Evolutionary conservation across 2,329 filamentous ascomycete species (phyloP).

Genomic region (Ciborinia camelliae): DNA sequence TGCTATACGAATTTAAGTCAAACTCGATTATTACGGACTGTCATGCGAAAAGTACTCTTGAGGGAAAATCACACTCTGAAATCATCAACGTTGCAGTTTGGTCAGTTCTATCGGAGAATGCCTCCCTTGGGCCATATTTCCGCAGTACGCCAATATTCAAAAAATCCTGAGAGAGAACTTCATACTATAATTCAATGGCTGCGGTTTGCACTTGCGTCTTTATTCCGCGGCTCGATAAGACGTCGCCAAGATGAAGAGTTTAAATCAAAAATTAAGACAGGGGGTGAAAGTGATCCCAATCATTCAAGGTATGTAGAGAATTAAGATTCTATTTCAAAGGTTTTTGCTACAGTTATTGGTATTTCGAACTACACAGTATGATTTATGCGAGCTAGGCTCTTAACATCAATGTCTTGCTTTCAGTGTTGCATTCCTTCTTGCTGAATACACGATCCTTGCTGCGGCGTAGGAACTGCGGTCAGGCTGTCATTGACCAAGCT

Average conservation of each 20-base stretch:
- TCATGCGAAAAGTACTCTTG: neutral
- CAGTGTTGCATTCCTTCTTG: neutral
- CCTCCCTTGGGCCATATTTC: neutral
- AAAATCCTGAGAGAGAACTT: neutral
- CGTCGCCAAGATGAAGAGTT: neutral
- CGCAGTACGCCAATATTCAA: neutral
- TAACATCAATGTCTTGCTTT: neutral
- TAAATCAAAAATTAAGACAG: neutral
- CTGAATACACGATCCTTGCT: neutral
- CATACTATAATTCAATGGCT: neutral
- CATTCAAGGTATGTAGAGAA: slow-evolving; percentile 3
- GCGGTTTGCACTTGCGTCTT: too few relatives aligned
- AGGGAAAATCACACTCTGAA: neutral
- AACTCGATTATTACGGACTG: neutral
- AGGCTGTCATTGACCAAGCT: neutral
- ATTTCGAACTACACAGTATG: neutral
- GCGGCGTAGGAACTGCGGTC: neutral
- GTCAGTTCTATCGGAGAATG: neutral
- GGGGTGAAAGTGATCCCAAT: neutral
- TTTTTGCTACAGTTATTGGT: neutral
- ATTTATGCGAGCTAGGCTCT: neutral
- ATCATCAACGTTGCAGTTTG: neutral
- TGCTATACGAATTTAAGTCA: neutral
- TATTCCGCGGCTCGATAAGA: neutral
- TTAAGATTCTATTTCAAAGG: neutral